phyloP scores from a whole-genome alignment of 2,329 filamentous ascomycete species.

The Ambrosiella xylebori region DNA sequence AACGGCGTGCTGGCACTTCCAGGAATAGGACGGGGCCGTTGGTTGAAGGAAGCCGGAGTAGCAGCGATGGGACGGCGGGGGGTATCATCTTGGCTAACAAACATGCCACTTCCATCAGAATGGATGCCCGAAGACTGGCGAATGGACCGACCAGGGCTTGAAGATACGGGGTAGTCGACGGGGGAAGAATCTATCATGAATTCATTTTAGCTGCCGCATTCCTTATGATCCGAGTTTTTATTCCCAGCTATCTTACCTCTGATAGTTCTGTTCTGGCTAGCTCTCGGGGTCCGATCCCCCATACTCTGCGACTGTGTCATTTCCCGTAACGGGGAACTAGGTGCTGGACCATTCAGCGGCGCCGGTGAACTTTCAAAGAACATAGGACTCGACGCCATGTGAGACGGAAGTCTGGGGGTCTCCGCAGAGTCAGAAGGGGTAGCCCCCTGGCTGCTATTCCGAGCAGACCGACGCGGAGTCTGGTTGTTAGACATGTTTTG shows the following conservation, averaged over 20 bases:
- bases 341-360: slow-evolving; percentile 13
- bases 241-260: slow-evolving; percentile 1
- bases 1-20: slow-evolving; percentile 9
- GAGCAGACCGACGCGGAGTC: slow-evolving; percentile 8
- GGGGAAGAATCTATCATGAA: slow-evolving; percentile 62
- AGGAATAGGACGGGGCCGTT: slow-evolving; percentile 23
- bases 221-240: background rate
- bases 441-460: slow-evolving; percentile 3
- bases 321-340: slow-evolving; percentile 34
- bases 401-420: slow-evolving; percentile 14
- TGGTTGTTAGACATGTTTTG: slow-evolving; percentile 10
- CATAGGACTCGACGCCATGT: slow-evolving; percentile 61
- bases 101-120: slow-evolving; percentile 75
- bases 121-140: slow-evolving; percentile 52
- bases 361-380: slow-evolving; percentile 47
- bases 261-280: slow-evolving; percentile 24
- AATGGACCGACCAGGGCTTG: slow-evolving; percentile 55
- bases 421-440: slow-evolving; percentile 10
- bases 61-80: slow-evolving; percentile 4
- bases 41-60: slow-evolving; percentile 11
- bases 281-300: slow-evolving; percentile 47
- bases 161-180: slow-evolving; percentile 78
- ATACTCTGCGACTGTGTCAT: slow-evolving; percentile 38
- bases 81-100: slow-evolving; percentile 42
- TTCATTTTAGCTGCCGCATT: background rate